A percentile compares a stretch with the other conserved stretches of the same genome.
Conservation (phyloP, 208 protist species). For the Trypanosoma cruzi region DNA sequence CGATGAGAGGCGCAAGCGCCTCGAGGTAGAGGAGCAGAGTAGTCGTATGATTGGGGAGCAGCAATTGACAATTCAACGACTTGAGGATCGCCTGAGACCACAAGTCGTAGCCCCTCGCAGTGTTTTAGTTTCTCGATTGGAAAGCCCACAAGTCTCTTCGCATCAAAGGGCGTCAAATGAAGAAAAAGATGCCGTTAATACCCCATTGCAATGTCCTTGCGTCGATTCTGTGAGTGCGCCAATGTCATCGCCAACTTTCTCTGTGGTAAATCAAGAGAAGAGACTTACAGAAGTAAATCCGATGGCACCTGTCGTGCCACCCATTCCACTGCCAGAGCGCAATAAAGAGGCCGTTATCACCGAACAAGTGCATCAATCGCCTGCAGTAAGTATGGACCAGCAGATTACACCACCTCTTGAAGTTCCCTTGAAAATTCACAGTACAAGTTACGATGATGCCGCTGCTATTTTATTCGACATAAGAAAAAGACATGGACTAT, state of each 20-base stretch:
- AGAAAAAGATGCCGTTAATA: neutral
- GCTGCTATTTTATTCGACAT: slow-evolving; percentile 53
- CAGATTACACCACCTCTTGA: neutral
- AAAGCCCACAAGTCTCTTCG: neutral
- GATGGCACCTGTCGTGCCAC: neutral
- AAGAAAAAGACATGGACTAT: slow-evolving; percentile 43
- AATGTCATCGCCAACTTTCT: neutral
- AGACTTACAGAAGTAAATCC: neutral
- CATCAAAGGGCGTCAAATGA: neutral
- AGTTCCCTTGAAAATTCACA: slow-evolving; percentile 8
- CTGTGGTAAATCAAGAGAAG: neutral
- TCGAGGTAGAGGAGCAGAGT: slow-evolving; percentile 46
- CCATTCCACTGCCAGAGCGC: neutral
- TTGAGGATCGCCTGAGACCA: slow-evolving; percentile 31
- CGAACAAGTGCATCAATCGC: neutral
- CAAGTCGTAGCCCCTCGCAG: slow-evolving; percentile 2
- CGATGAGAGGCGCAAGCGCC: slow-evolving; percentile 34
- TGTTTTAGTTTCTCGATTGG: slow-evolving; percentile 13
- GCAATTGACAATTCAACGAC: slow-evolving; percentile 34
- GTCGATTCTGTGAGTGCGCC: neutral
- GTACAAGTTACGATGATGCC: slow-evolving; percentile 43
- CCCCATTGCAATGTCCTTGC: neutral
- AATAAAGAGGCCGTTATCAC: neutral
- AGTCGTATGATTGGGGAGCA: slow-evolving; percentile 42
- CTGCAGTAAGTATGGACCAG: neutral